Percentiles rank a stretch among this genome's conserved stretches.
phyloP scores from a whole-genome alignment of 805 yeast genomes.

The Candida germanica region DNA sequence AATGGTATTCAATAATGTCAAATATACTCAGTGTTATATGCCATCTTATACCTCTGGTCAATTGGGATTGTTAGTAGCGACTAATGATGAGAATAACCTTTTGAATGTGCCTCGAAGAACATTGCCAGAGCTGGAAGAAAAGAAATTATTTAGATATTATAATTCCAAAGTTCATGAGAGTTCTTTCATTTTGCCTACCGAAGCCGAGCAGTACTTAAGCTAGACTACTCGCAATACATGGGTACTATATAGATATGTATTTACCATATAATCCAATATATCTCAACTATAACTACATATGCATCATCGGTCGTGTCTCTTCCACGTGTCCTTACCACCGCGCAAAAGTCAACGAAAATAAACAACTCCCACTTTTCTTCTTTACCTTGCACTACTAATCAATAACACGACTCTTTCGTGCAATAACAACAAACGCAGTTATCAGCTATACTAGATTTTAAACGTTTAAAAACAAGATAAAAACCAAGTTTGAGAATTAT shows the following conservation, averaged over 20 bases:
- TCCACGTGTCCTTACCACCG: no score
- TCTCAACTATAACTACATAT: no score
- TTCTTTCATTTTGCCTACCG: conserved; percentile 74
- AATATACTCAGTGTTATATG: conserved; percentile 75
- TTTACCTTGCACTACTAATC: conserved; percentile 22
- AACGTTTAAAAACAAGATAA: no score
- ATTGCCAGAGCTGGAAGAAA: conserved; percentile 31
- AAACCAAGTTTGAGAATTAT: no score
- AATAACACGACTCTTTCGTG: conserved; percentile 19
- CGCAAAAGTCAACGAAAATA: background rate
- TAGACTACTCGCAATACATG: no score
- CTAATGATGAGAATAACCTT: conserved; percentile 47
- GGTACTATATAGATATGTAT: no score
- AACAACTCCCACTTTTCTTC: conserved; percentile 5
- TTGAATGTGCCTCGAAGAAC: conserved; percentile 52
- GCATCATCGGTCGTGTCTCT: no score
- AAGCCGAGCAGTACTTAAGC: conserved; percentile 57
- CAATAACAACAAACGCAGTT: background rate
- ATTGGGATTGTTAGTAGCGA: conserved; percentile 72
- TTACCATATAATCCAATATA: no score
- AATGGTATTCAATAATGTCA: conserved; percentile 57
- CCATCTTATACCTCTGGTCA: conserved; percentile 91
- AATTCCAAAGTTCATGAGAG: conserved; percentile 63
- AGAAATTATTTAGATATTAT: conserved; percentile 58
- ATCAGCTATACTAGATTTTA: no score